Evolutionary conservation across 78 protist species (phyloP).

Genomic region (Anaeramoeba flamelloides): DNA sequence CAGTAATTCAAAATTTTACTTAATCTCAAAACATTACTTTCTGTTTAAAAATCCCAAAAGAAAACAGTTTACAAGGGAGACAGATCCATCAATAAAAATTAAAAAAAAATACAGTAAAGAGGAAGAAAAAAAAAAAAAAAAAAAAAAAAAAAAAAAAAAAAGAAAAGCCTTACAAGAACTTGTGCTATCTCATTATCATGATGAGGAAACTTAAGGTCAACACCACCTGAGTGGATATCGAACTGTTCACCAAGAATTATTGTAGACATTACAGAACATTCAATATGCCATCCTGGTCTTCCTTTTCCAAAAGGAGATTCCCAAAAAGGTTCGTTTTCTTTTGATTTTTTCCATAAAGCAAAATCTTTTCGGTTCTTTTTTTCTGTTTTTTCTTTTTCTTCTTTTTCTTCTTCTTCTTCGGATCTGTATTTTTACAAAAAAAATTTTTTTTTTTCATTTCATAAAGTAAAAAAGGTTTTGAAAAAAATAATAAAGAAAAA

Average conservation of each 20-base stretch:
- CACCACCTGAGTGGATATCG: constrained; percentile 88
- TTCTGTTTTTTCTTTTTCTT: background rate
- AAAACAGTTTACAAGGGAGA: too few relatives aligned
- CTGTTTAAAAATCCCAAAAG: too few relatives aligned
- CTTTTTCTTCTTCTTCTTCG: background rate
- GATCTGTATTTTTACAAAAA: too few relatives aligned
- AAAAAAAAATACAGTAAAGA: background rate
- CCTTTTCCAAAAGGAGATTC: constrained; percentile 86
- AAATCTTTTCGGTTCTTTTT: constrained; percentile 35
- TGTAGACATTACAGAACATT: constrained; percentile 90
- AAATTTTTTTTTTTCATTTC: background rate
- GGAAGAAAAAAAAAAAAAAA: background rate
- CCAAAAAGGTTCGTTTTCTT: constrained; percentile 45
- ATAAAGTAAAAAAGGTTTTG: background rate
- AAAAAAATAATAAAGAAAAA: too few relatives aligned
- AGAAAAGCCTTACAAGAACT: background rate
- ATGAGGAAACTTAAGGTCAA: constrained; percentile 93
- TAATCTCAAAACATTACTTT: too few relatives aligned
- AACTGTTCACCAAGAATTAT: constrained; percentile 23
- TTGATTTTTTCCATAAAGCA: constrained; percentile 51
- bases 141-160: background rate
- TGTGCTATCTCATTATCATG: constrained; percentile 95
- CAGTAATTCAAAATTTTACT: too few relatives aligned
- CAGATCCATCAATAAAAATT: too few relatives aligned
- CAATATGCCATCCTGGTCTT: constrained; percentile 99